Base-by-base conservation (phyloP, 208 protist genomes). In the Acanthamoeba triangularis region DNA sequence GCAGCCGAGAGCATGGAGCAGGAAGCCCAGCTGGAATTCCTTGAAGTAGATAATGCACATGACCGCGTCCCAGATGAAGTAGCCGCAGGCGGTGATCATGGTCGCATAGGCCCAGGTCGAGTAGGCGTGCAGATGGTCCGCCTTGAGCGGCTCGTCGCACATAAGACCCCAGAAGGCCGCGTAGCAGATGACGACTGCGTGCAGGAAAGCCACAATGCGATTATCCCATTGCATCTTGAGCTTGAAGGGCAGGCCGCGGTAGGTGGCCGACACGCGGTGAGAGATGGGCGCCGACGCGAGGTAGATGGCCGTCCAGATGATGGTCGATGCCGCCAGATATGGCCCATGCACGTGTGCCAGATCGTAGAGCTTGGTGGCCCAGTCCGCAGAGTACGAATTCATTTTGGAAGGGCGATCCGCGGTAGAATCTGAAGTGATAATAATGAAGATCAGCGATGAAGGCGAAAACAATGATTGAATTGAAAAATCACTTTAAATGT, bases 1-100 rank as follows among this genome's bases (percentile, higher is more conserved):
- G 41, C 85, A 92, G 47, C 54, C 85, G 3, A 92, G 7, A 4
- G 33, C 85, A 52, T 92, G 85, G 3, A 92, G 44, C 35, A 92
- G 61, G 85, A 92, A 92, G 54, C 85, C 85, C 10, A 92, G 28
- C 85, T 72, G 30, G 30, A 92, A 92, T 54, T 92, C 85, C 37
- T 61, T 72, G 85, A 72, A 92, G 85, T 92, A 33, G 61, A 61
- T n/a, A 14, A 92, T 33, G 85, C 85, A 92, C 52, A 92, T 61
- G 30, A 33, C 56, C 25, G 44, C 63, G 54, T 92, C 85, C 85
- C 85, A 92, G 25, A 92, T 25, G 85, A 92, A 92, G 61, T 92
- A 92, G 35, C 85, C 85, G 37, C n/a, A 37, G 33, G 85, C 85
- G 18, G 33, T 92, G 85, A 49, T 52, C 54, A 92, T 61, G 28